phyloP scores from a whole-genome alignment of 306 rosid genomes.

The Vachellia collinsii region DNA sequence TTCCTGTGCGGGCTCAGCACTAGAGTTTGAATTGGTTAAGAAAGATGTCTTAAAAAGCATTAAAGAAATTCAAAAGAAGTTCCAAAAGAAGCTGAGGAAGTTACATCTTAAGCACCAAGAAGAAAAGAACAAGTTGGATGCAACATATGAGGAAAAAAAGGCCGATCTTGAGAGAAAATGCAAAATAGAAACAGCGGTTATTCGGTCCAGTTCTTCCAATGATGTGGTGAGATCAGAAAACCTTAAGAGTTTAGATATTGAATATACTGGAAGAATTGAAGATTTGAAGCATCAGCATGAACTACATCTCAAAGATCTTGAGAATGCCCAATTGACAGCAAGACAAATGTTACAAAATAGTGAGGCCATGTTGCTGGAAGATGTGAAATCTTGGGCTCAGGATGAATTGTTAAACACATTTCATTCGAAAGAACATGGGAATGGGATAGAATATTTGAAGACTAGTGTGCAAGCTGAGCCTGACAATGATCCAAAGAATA shows the following conservation, averaged over 20 bases:
- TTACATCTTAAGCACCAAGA: conserved; percentile 50
- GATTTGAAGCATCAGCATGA: conserved; percentile 40
- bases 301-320: conserved; percentile 50
- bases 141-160: conserved; percentile 40
- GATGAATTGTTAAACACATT: conserved; percentile 50
- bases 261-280: conserved; percentile 38
- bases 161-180: conserved; percentile 40
- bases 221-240: conserved; percentile 41
- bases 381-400: conserved; percentile 48
- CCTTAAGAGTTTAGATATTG: conserved; percentile 39
- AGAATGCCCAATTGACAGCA: conserved; percentile 44
- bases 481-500: conserved; percentile 27
- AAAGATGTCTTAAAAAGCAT: conserved; percentile 51
- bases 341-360: conserved; percentile 46
- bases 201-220: conserved; percentile 38
- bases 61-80: conserved; percentile 54
- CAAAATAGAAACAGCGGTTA: conserved; percentile 43
- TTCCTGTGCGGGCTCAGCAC: conserved; percentile 29
- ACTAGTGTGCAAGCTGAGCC: conserved; percentile 35
- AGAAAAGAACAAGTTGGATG: conserved; percentile 28
- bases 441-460: conserved; percentile 32
- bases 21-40: conserved; percentile 35
- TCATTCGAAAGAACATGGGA: conserved; percentile 29
- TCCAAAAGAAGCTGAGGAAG: conserved; percentile 48
- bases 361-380: conserved; percentile 46